Conservation (phyloP, 352 stramenopile species). For the Pythium phragmitis region DNA sequence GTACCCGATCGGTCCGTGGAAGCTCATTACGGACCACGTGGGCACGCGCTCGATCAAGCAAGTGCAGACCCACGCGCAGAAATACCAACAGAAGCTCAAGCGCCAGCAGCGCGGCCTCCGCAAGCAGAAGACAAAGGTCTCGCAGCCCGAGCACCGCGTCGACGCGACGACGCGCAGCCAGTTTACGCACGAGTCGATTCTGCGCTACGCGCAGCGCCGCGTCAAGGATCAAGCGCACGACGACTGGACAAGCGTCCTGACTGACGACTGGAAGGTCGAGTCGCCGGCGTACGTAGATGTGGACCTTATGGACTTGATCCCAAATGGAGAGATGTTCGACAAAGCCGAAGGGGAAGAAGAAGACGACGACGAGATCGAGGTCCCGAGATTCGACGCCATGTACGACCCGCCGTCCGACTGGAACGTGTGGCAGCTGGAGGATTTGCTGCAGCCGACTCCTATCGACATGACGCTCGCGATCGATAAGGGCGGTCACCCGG, state of each 20-base stretch:
- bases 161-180: conserved; percentile 18
- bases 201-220: conserved; percentile 19
- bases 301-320: conserved; percentile 20
- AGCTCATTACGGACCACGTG: conserved; percentile 65
- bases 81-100: conserved; percentile 83
- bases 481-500: conserved; percentile 17
- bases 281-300: conserved; percentile 3
- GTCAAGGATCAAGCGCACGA: conserved; percentile 54
- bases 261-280: conserved; percentile 13
- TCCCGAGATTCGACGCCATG: conserved; percentile 16
- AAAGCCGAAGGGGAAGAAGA: not conserved
- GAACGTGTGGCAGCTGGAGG: conserved; percentile 29
- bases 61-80: conserved; percentile 77
- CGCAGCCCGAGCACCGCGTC: conserved; percentile 25
- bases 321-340: not conserved
- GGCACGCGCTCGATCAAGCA: conserved; percentile 78
- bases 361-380: conserved; percentile 8
- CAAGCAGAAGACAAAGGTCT: conserved; percentile 52
- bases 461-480: conserved; percentile 15
- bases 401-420: conserved; percentile 16
- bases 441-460: conserved; percentile 20
- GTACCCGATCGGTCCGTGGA: conserved; percentile 67
- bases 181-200: conserved; percentile 30
- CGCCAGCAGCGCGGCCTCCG: conserved; percentile 63
- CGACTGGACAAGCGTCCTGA: conserved; percentile 14